Evolutionary conservation across 345 rosid species (phyloP).

Genomic region (Acer campestre): DNA sequence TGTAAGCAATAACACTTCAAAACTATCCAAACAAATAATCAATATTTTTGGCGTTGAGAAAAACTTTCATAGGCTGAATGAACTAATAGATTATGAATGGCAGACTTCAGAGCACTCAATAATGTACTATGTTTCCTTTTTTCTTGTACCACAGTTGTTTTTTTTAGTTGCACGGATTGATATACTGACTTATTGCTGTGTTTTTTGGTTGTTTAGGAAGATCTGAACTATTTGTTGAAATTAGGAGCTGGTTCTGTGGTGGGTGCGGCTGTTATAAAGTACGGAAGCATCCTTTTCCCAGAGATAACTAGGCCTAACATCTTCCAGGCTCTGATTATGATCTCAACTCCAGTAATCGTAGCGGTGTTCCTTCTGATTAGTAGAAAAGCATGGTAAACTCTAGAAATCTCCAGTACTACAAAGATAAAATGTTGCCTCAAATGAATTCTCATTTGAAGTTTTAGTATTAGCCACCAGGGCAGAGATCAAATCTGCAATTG

Average conservation of each 20-base stretch:
- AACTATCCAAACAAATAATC: background rate
- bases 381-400: background rate
- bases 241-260: conserved; percentile 66
- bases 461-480: background rate
- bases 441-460: background rate
- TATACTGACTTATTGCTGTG: background rate
- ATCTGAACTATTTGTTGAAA: conserved; percentile 51
- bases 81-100: background rate
- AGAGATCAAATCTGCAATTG: conserved; percentile 23
- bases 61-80: background rate
- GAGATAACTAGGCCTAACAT: conserved; percentile 67
- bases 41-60: background rate
- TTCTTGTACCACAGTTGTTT: background rate
- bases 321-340: conserved; percentile 54
- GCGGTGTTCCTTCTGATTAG: conserved; percentile 54
- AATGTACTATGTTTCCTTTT: background rate
- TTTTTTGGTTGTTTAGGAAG: conserved; percentile 39
- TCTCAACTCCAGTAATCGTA: conserved; percentile 57
- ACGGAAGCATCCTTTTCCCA: conserved; percentile 68
- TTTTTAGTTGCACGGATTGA: background rate
- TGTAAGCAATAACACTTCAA: background rate
- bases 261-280: conserved; percentile 74
- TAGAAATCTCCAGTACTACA: background rate
- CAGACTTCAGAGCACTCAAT: background rate
- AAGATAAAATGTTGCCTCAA: background rate